A percentile compares a stretch with the other conserved stretches of the same genome.
These are phyloP conservation scores for Aspergillus proliferans DNA, from an alignment of 2,329 filamentous ascomycete species.

Conservation along the genomic window DNA sequence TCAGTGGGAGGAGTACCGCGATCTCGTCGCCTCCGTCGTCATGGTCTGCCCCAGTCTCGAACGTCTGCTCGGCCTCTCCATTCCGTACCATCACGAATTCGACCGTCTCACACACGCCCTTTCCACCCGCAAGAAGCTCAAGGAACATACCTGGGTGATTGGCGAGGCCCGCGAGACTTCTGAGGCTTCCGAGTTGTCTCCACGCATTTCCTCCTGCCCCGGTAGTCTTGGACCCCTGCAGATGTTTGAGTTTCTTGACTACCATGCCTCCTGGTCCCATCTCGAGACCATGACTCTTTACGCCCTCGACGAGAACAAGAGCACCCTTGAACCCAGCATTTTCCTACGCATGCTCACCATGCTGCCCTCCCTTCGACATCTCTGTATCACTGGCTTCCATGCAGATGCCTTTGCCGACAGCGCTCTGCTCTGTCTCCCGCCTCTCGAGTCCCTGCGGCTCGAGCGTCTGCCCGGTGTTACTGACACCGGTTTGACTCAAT, in stretches of 20 bases:
- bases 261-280: slow-evolving; percentile 47
- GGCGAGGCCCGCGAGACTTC: slow-evolving; percentile 39
- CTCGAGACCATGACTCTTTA: slow-evolving; percentile 51
- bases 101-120: slow-evolving; percentile 52
- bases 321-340: slow-evolving; percentile 48
- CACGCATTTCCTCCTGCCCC: slow-evolving; percentile 27
- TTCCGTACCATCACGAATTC: slow-evolving; percentile 49
- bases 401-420: slow-evolving; percentile 50
- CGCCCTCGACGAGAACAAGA: slow-evolving; percentile 34
- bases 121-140: slow-evolving; percentile 49
- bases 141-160: slow-evolving; percentile 53
- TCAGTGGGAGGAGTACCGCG: slow-evolving; percentile 45
- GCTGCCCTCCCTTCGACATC: slow-evolving; percentile 48
- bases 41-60: slow-evolving; percentile 55
- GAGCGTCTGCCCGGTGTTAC: slow-evolving; percentile 52
- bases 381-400: slow-evolving; percentile 51
- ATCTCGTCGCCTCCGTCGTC: slow-evolving; percentile 50
- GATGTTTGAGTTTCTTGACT: slow-evolving; percentile 47
- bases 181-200: slow-evolving; percentile 34
- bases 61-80: slow-evolving; percentile 47
- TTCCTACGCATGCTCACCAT: slow-evolving; percentile 49
- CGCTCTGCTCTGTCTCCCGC: slow-evolving; percentile 48
- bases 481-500: slow-evolving; percentile 49
- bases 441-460: slow-evolving; percentile 49
- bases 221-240: slow-evolving; percentile 46